These are phyloP conservation scores for Zangia roseola DNA, from an alignment of 768 basidiomycete genomes.

Conservation along the genomic window DNA sequence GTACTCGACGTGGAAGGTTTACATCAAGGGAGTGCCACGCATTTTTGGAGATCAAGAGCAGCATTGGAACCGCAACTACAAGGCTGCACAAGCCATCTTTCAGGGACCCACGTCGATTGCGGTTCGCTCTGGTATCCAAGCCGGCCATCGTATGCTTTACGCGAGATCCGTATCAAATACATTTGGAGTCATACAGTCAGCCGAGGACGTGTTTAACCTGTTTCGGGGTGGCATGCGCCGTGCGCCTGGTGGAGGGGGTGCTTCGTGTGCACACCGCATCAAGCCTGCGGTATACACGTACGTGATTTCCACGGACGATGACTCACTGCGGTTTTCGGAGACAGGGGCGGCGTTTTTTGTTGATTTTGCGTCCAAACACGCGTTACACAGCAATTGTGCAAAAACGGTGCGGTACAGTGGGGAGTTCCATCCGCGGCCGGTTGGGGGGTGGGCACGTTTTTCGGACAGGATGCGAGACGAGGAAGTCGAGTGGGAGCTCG, in stretches of 20 bases:
- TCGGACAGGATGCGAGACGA: slow-evolving; percentile 52
- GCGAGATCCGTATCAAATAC: slow-evolving; percentile 61
- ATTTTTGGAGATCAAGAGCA: slow-evolving; percentile 63
- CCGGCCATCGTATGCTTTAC: slow-evolving; percentile 73
- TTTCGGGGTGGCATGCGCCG: slow-evolving; percentile 44
- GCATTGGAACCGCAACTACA: slow-evolving; percentile 65
- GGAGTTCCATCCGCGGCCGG: slow-evolving; percentile 76
- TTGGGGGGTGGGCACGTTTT: slow-evolving; percentile 66
- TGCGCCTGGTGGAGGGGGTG: slow-evolving; percentile 10
- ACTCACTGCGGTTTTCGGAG: slow-evolving; percentile 80
- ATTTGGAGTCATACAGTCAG: slow-evolving; percentile 55
- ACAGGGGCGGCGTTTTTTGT: slow-evolving; percentile 87
- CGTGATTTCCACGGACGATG: slow-evolving; percentile 72
- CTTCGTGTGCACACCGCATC: slow-evolving; percentile 44
- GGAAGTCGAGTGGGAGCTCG: slow-evolving; percentile 71
- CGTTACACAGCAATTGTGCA: slow-evolving; percentile 74
- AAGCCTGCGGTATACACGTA: slow-evolving; percentile 88
- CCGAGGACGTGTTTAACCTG: slow-evolving; percentile 49
- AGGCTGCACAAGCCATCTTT: slow-evolving; percentile 72
- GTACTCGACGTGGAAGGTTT: slow-evolving; percentile 80
- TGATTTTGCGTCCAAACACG: slow-evolving; percentile 85
- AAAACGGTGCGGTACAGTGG: slow-evolving; percentile 68
- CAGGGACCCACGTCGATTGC: slow-evolving; percentile 57
- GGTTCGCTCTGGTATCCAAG: slow-evolving; percentile 66
- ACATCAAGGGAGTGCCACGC: slow-evolving; percentile 54